A percentile compares a stretch with the other conserved stretches of the same genome.
These are phyloP conservation scores for Eimeria acervulina DNA, from an alignment of 169 alveolate species.

Conservation along the genomic window DNA sequence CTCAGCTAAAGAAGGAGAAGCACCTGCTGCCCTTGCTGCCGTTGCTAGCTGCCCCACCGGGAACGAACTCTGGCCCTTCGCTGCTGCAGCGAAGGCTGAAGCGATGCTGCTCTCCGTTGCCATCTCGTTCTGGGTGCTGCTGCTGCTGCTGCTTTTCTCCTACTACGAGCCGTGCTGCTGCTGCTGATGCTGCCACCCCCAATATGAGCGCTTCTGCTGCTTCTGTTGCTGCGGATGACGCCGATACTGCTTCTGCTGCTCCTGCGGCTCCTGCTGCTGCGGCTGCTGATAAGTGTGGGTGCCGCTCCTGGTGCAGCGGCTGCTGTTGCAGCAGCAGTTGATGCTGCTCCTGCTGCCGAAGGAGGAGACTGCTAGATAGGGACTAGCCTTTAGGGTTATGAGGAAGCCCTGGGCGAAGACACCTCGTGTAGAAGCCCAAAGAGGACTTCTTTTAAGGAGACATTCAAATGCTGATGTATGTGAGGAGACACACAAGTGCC, in stretches of 20 bases:
- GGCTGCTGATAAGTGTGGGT: neutral
- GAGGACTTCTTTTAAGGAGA: too few species aligned
- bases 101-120: slow-evolving; percentile 54
- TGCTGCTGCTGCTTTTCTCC: neutral
- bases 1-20: slow-evolving; percentile 53
- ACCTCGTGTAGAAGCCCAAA: too few species aligned
- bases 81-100: slow-evolving; percentile 47
- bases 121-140: neutral
- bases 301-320: neutral
- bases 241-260: neutral
- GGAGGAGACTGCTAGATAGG: neutral
- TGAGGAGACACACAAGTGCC: too few species aligned
- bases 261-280: neutral
- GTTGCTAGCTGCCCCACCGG: slow-evolving; percentile 13
- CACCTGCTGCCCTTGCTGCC: slow-evolving; percentile 46
- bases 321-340: neutral
- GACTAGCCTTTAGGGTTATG: neutral
- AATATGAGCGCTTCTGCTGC: too few species aligned
- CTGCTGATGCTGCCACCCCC: too few species aligned
- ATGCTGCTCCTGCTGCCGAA: neutral
- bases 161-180: too few species aligned
- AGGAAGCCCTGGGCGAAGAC: too few species aligned
- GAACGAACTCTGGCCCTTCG: slow-evolving; percentile 6
- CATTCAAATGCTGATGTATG: too few species aligned
- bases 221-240: neutral